Evolutionary conservation across 192 early-diverging fungal genomes (phyloP).

Genomic region (Coemansia sp.): DNA sequence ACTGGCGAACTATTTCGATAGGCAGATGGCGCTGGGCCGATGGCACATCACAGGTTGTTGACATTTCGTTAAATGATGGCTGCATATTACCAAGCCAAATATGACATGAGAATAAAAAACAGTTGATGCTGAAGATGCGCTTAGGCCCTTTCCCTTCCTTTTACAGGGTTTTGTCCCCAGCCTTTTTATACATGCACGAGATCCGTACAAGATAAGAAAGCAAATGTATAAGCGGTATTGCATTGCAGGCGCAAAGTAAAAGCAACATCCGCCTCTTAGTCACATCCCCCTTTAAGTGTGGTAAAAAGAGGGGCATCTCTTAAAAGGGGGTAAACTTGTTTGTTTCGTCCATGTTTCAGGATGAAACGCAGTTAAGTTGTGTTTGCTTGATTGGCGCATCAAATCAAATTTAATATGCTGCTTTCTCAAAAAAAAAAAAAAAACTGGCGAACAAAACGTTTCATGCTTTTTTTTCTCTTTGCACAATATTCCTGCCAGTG

Average conservation of each 20-base stretch:
- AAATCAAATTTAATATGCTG: background rate
- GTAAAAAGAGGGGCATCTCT: background rate
- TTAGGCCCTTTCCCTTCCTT: no score
- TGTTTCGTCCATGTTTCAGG: background rate
- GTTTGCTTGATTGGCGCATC: background rate
- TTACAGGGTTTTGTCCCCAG: background rate
- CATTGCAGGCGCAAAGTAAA: no score
- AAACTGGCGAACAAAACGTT: background rate
- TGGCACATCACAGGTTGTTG: background rate
- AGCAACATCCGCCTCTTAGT: background rate
- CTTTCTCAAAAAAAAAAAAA: background rate
- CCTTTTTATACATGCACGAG: background rate
- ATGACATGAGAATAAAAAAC: background rate
- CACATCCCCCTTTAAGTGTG: background rate
- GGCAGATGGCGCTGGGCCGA: constrained; percentile 14
- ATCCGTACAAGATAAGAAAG: no score
- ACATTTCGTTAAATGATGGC: background rate
- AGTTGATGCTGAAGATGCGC: background rate
- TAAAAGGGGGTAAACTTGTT: background rate
- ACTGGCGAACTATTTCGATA: constrained; percentile 13
- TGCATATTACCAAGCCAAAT: background rate
- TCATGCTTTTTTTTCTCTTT: background rate
- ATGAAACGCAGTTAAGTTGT: background rate
- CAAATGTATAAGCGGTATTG: no score
- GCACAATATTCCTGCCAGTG: background rate